Base-by-base conservation (phyloP, 805 yeast genomes). In the Ogataea pini region DNA sequence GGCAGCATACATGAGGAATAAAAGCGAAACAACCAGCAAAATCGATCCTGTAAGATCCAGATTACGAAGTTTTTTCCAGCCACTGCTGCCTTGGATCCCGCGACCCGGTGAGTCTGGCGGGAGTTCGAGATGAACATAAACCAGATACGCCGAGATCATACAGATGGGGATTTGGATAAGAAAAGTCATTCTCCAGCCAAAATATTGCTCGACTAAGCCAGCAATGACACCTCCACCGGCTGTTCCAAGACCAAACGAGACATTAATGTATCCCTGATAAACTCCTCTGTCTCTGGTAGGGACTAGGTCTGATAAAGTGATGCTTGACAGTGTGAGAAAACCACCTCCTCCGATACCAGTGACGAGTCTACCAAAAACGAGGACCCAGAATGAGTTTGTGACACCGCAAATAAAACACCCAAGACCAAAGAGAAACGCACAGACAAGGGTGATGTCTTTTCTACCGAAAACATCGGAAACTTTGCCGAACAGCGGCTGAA, bases 181-280 rank as follows among this genome's bases (percentile, higher is more conserved):
- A 59, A 81, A 82, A 2, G 84, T 80, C 67, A 70, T 72, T 62
- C 90, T 72, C 96, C 95, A 87, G 10, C 88, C 87, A 34, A 73
- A 65, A 38, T 57, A 63, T 7, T 70, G 68, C 27, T 83, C 75
- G 44, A 83, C 67, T 18, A 76, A 54, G 2, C 90, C 89, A 22
- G 85, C 86, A 39, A 80, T 59, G 2, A 78, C 62, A 1, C 90
- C 91, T 13, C 95, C 95, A 37, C 77, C 63, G 1, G 86, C 83
- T 1, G 89, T 83, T 7, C 97, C 97, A 18, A 82, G 62, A 10
- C 90, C 92, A 60, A 78, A 90, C 37, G 81, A 81, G 16, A 89
- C 72, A 63, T 89, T 89, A 29, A 86, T 86, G 43, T 86, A 63
- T 0, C 97, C 97, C 63, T 90, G 97, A 64, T 80, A 88, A 22